Percentiles rank a stretch among this genome's conserved stretches.
Conservation (phyloP, 2,329 filamentous ascomycete genomes). For the Tolypocladium paradoxum region DNA sequence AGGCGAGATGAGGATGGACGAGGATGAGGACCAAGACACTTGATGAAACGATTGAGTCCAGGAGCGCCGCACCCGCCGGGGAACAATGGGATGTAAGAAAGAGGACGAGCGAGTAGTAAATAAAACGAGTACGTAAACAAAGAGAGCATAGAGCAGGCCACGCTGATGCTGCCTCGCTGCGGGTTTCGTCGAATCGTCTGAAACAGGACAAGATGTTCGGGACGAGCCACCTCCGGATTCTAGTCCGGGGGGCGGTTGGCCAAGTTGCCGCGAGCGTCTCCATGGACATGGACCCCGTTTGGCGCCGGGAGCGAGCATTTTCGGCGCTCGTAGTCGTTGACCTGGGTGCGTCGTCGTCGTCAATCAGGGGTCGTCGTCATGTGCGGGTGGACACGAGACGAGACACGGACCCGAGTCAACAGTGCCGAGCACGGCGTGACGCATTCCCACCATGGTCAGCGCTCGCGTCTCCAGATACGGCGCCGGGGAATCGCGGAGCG, state of each 20-base stretch:
- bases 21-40: neutral
- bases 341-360: neutral
- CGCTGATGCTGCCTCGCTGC: neutral
- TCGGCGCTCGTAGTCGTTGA: no score
- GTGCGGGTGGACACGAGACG: neutral
- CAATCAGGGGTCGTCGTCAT: neutral
- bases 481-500: neutral
- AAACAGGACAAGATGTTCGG: slow-evolving; percentile 17
- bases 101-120: neutral
- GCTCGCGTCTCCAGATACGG: no score
- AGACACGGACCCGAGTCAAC: neutral
- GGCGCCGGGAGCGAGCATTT: neutral
- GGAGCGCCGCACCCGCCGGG: neutral
- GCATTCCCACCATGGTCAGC: no score
- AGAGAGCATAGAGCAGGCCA: neutral
- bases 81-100: neutral
- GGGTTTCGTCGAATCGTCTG: slow-evolving; percentile 12
- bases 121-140: no score
- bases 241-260: slow-evolving; percentile 5
- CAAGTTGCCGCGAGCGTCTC: neutral
- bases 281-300: neutral
- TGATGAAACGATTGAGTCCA: neutral
- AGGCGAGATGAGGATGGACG: neutral
- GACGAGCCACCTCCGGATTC: slow-evolving; percentile 19
- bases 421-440: no score